Conservation (phyloP, 2,329 filamentous ascomycete species). For the Aspergillus sp. region DNA sequence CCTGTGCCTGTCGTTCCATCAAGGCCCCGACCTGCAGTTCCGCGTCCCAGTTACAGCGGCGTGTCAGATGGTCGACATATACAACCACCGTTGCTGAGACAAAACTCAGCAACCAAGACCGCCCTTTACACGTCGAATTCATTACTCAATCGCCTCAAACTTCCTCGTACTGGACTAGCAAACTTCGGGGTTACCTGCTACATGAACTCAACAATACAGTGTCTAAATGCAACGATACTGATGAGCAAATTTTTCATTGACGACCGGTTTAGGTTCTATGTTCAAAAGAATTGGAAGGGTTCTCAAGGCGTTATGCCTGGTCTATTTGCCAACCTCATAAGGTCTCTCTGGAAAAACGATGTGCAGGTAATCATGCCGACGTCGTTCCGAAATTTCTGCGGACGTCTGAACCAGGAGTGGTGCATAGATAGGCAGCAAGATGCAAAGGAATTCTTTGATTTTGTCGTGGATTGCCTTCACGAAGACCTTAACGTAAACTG, state of each 20-base stretch:
- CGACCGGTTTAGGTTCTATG: constrained; percentile 60
- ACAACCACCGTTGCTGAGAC: constrained; percentile 43
- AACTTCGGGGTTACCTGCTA: constrained; percentile 88
- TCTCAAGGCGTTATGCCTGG: constrained; percentile 64
- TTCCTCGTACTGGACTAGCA: constrained; percentile 69
- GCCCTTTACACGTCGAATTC: constrained; percentile 44
- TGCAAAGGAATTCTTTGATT: constrained; percentile 84
- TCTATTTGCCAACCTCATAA: constrained; percentile 61
- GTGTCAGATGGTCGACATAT: constrained; percentile 63
- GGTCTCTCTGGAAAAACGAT: constrained; percentile 63
- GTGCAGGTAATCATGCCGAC: constrained; percentile 54
- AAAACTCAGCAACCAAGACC: constrained; percentile 46
- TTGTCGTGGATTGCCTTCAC: constrained; percentile 76
- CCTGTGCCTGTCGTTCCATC: constrained; percentile 60
- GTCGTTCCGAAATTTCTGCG: constrained; percentile 66
- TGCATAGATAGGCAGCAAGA: constrained; percentile 81
- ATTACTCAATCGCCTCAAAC: constrained; percentile 46
- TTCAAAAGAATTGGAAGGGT: constrained; percentile 65
- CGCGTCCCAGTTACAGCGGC: constrained; percentile 76
- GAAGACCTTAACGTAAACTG: constrained; percentile 79
- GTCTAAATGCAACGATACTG: constrained; percentile 69
- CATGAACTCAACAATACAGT: constrained; percentile 87
- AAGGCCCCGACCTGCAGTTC: constrained; percentile 67
- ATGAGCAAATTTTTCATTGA: constrained; percentile 64
- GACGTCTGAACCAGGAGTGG: constrained; percentile 65